These are phyloP conservation scores for Typha latifolia DNA, from an alignment of 176 grass and related monocot genomes.

Conservation along the genomic window DNA sequence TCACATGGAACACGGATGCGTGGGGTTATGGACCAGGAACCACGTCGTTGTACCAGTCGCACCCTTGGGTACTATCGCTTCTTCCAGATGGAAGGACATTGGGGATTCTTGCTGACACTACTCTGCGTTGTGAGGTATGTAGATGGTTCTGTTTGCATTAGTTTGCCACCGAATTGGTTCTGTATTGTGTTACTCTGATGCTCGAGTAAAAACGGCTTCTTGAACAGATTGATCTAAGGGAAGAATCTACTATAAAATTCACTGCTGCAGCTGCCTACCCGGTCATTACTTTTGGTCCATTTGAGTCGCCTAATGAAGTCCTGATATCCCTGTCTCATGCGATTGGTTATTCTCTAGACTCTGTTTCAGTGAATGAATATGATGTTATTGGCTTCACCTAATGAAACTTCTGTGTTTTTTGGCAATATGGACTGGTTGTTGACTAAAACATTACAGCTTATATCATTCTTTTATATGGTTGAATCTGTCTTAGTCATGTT, in stretches of 20 bases:
- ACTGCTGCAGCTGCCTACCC: conserved; percentile 45
- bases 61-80: conserved; percentile 89
- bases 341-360: conserved; percentile 49
- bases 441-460: too few species aligned
- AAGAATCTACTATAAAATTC: conserved; percentile 57
- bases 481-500: too few species aligned
- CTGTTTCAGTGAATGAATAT: not conserved
- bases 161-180: not conserved
- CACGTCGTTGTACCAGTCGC: conserved; percentile 84
- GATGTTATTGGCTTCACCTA: not conserved
- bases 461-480: too few species aligned
- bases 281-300: conserved; percentile 78
- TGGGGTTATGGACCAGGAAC: conserved; percentile 81
- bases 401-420: too few species aligned
- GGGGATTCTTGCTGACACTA: conserved; percentile 85
- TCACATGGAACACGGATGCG: conserved; percentile 93
- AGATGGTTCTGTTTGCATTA: not conserved
- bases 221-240: conserved; percentile 64
- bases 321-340: conserved; percentile 59
- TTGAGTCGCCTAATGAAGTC: conserved; percentile 65
- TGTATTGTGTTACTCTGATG: conserved; percentile 3
- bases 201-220: not conserved
- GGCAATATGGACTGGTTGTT: too few species aligned
- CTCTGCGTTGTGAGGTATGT: conserved; percentile 64
- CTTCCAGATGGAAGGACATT: conserved; percentile 71